A percentile compares a stretch with the other conserved stretches of the same genome.
Conservation (phyloP, 345 rosid species). For the Sonneratia caseolaris region DNA sequence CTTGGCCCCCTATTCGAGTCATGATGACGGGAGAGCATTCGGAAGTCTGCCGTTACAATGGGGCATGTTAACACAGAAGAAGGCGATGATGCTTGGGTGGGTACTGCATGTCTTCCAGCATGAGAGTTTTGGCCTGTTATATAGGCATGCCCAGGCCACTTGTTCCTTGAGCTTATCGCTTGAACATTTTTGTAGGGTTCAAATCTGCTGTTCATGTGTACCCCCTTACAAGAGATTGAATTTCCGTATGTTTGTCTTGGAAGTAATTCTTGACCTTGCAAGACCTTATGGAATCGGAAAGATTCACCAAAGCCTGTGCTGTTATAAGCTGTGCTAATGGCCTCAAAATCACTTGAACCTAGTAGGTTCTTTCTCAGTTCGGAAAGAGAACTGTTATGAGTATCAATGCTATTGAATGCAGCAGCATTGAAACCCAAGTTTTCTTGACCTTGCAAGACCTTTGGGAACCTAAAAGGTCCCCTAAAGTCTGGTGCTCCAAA, state of each 20-base stretch:
- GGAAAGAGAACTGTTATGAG: conserved; percentile 26
- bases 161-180: conserved; percentile 33
- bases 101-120: conserved; percentile 21
- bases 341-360: conserved; percentile 26
- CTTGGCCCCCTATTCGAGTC: background rate
- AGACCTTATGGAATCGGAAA: conserved; percentile 71
- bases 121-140: conserved; percentile 30
- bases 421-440: conserved; percentile 49
- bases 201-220: conserved; percentile 28
- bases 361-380: conserved; percentile 29
- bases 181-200: conserved; percentile 30
- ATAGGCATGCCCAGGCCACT: conserved; percentile 33
- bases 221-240: conserved; percentile 20
- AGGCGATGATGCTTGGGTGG: conserved; percentile 56
- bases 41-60: conserved; percentile 15
- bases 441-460: conserved; percentile 99
- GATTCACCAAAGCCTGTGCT: conserved; percentile 59
- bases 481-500: conserved; percentile 68
- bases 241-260: conserved; percentile 30
- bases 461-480: conserved; percentile 87
- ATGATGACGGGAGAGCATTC: background rate
- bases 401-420: conserved; percentile 32
- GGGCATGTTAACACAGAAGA: conserved; percentile 67
- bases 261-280: conserved; percentile 99
- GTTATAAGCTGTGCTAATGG: conserved; percentile 23